Base-by-base conservation (phyloP, 2,329 filamentous ascomycete genomes). In the Epichloe bromicola region DNA sequence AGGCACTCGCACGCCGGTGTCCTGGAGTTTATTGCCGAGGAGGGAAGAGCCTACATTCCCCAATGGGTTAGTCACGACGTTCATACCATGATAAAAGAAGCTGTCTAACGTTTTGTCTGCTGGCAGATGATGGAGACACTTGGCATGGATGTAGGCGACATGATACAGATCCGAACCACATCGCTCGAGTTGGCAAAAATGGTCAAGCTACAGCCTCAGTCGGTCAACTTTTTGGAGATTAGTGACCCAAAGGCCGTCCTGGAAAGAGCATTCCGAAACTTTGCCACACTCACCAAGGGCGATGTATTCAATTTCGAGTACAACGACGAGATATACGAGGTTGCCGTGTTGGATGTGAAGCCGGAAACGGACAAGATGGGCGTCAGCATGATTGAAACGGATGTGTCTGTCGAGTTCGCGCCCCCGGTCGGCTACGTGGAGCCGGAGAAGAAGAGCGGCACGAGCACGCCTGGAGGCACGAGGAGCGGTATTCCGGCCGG, bases 271-370 rank as follows among this genome's bases (percentile, higher is more conserved):
- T 96, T 98, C 70, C 84, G 91, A 42, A 94, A 94, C 68, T 98
- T 97, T 70, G 88, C 90, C 15, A 91, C 91, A 48, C 76, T 97
- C 15, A 95, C 90, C 3, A 88, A 90, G 63, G 90, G 89, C 56
- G 93, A 98, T 63, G 76, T 95, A 42, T 98, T 98, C 74, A 94
- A 87, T 56, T 98, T 98, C 66, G 79, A 85, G 59, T 98, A 98
- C 72, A 98, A 98, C 67, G 90, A 97, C 63, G 86, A 89, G 54
- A 76, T 89, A 10, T 98, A 93, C 70, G 85, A 93, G 56, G 88
- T 98, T 64, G 89, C 88, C 3, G 93, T 98, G 1, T 71, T 97
- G 14, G 91, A 97, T 63, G 88, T 94, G 39, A 95, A 95, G 68
- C 93, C 93, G 2, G 81, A 87, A 57, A 83, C 78, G 3, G 79